These are phyloP conservation scores for Hypoxylon rickii DNA, from an alignment of 495 filamentous ascomycete genomes.

Conservation along the genomic window DNA sequence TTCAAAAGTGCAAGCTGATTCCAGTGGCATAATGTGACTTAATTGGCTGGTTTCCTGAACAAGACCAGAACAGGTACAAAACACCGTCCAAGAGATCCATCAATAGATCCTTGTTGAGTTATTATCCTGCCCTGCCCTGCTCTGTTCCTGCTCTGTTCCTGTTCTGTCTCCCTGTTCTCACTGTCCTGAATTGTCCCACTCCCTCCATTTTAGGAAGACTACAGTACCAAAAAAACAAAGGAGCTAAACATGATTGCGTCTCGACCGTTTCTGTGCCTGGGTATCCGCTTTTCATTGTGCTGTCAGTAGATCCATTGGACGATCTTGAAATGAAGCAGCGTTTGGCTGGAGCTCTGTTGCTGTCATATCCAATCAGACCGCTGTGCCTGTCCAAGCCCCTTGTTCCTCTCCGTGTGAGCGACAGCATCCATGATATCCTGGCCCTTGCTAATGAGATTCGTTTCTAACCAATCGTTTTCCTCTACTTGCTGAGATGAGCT, in stretches of 20 bases:
- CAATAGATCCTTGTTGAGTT: background rate
- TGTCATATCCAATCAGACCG: constrained; percentile 17
- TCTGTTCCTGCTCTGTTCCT: no score
- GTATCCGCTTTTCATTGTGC: constrained; percentile 11
- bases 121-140: background rate
- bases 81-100: no score
- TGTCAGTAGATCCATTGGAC: constrained; percentile 11
- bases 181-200: background rate
- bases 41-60: no score
- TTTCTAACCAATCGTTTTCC: constrained; percentile 22
- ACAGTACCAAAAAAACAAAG: no score
- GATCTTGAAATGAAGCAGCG: constrained; percentile 33
- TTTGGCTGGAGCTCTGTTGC: constrained; percentile 12
- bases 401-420: constrained; percentile 8
- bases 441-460: constrained; percentile 17
- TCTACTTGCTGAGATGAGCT: background rate
- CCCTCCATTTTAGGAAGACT: constrained; percentile 10
- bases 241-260: constrained; percentile 21
- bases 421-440: background rate
- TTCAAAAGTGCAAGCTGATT: no score
- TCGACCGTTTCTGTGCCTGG: constrained; percentile 22
- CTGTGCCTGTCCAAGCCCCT: constrained; percentile 24
- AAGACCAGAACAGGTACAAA: no score
- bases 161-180: background rate
- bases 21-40: no score